phyloP scores from a whole-genome alignment of 2,329 filamentous ascomycete species.

The Nigrospora oryzae region DNA sequence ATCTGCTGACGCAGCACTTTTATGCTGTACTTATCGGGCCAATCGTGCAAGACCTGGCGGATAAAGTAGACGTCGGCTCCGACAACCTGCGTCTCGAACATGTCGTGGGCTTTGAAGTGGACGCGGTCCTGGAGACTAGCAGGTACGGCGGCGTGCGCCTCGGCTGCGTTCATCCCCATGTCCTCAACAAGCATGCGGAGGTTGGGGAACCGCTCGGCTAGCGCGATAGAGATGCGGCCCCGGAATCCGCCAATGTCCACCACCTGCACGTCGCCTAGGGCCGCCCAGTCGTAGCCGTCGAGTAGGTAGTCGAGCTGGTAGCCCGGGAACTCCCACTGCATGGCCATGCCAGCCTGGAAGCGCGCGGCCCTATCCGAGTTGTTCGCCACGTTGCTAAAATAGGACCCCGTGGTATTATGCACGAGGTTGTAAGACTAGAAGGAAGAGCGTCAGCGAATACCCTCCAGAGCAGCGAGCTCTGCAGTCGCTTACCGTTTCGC shows the following conservation, averaged over 20 bases:
- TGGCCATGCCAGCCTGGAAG: slow-evolving; percentile 2
- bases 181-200: slow-evolving; percentile 25
- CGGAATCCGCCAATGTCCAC: slow-evolving; percentile 14
- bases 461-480: slow-evolving; percentile 16
- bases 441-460: slow-evolving; percentile 15
- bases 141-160: slow-evolving; percentile 8
- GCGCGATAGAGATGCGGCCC: slow-evolving; percentile 14
- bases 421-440: slow-evolving; percentile 20
- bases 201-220: slow-evolving; percentile 14
- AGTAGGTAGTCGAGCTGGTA: slow-evolving; percentile 2
- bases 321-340: slow-evolving; percentile 1
- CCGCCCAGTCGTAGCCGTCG: slow-evolving; percentile 4
- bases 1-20: slow-evolving; percentile 23
- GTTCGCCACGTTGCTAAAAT: background rate
- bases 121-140: slow-evolving; percentile 5
- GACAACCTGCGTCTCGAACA: slow-evolving; percentile 9
- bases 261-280: slow-evolving; percentile 3
- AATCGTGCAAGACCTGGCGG: slow-evolving; percentile 36
- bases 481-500: slow-evolving; percentile 23
- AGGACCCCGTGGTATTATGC: background rate
- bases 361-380: slow-evolving; percentile 1
- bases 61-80: slow-evolving; percentile 30
- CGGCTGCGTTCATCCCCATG: slow-evolving; percentile 10
- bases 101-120: slow-evolving; percentile 9
- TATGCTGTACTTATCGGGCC: slow-evolving; percentile 26